These are phyloP conservation scores for Sporisorium iseilematis-ciliati DNA, from an alignment of 1,284 basidiomycete species.

Conservation along the genomic window DNA sequence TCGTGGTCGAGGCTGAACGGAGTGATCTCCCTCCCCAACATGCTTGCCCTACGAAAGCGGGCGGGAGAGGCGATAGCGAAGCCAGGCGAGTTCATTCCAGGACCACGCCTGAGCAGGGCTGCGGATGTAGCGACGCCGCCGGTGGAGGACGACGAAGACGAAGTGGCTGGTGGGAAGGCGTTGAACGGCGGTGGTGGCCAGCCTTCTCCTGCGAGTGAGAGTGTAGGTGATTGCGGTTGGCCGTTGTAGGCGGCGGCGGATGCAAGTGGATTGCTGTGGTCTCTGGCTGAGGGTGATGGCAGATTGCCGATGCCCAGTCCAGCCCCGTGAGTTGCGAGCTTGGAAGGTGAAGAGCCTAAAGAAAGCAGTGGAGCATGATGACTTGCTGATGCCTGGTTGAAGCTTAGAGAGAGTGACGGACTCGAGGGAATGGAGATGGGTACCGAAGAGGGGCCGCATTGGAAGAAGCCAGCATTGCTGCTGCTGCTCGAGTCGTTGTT, in stretches of 20 bases:
- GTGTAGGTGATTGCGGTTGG: slow-evolving; percentile 30
- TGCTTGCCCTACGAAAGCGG: slow-evolving; percentile 52
- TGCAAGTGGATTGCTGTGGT: slow-evolving; percentile 19
- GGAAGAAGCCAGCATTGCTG: slow-evolving; percentile 15
- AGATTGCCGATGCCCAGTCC: slow-evolving; percentile 39
- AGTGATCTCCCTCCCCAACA: slow-evolving; percentile 57
- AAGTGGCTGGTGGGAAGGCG: slow-evolving; percentile 14
- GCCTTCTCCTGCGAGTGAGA: slow-evolving; percentile 31
- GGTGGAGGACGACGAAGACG: slow-evolving; percentile 21
- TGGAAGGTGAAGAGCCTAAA: slow-evolving; percentile 18
- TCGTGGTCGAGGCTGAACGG: slow-evolving; percentile 39
- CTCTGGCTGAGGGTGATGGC: slow-evolving; percentile 33
- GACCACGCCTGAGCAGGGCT: slow-evolving; percentile 26
- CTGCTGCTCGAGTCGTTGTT: neutral
- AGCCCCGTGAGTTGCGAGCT: slow-evolving; percentile 9
- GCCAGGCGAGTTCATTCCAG: slow-evolving; percentile 38
- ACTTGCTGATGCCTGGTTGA: slow-evolving; percentile 6
- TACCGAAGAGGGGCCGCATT: slow-evolving; percentile 14
- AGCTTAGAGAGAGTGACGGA: slow-evolving; percentile 26
- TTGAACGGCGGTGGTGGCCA: slow-evolving; percentile 32
- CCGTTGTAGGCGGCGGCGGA: neutral
- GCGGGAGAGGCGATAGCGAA: slow-evolving; percentile 36
- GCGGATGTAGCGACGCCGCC: slow-evolving; percentile 19
- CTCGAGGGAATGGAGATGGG: slow-evolving; percentile 40
- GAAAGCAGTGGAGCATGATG: slow-evolving; percentile 22